phyloP scores from a whole-genome alignment of 2,329 filamentous ascomycete species.

The Alternaria arbusti region DNA sequence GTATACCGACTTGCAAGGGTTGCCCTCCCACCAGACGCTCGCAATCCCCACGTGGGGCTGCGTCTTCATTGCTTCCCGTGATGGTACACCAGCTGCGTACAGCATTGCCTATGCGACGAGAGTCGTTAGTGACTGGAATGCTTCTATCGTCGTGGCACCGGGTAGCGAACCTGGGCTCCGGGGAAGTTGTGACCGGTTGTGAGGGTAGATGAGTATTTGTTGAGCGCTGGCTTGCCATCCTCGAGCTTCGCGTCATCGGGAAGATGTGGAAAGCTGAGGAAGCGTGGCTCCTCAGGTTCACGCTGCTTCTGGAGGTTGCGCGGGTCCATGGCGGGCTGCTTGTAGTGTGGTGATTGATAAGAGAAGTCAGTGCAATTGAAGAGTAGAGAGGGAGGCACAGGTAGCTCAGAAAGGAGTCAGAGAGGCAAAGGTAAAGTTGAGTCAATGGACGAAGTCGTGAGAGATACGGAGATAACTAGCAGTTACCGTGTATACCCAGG shows the following conservation, averaged over 20 bases:
- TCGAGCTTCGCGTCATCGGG: slow-evolving; percentile 59
- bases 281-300: slow-evolving; percentile 52
- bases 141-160: not conserved
- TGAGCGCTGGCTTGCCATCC: slow-evolving; percentile 71
- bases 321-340: slow-evolving; percentile 42
- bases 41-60: slow-evolving; percentile 90
- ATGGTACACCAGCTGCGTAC: slow-evolving; percentile 87
- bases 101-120: slow-evolving; percentile 77
- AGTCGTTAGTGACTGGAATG: slow-evolving; percentile 7
- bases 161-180: slow-evolving; percentile 74
- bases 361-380: not conserved
- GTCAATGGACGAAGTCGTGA: slow-evolving; percentile 12
- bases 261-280: slow-evolving; percentile 64
- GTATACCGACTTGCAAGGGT: slow-evolving; percentile 83
- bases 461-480: slow-evolving; percentile 29
- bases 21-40: slow-evolving; percentile 97
- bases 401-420: not conserved
- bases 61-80: slow-evolving; percentile 83
- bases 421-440: not conserved
- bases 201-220: slow-evolving; percentile 83
- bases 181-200: slow-evolving; percentile 90
- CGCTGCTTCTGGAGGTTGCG: slow-evolving; percentile 44
- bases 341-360: not conserved
- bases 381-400: not conserved
- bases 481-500: slow-evolving; percentile 27